Base-by-base conservation (phyloP, 2,329 filamentous ascomycete species). In the Dactylella cylindrospora region DNA sequence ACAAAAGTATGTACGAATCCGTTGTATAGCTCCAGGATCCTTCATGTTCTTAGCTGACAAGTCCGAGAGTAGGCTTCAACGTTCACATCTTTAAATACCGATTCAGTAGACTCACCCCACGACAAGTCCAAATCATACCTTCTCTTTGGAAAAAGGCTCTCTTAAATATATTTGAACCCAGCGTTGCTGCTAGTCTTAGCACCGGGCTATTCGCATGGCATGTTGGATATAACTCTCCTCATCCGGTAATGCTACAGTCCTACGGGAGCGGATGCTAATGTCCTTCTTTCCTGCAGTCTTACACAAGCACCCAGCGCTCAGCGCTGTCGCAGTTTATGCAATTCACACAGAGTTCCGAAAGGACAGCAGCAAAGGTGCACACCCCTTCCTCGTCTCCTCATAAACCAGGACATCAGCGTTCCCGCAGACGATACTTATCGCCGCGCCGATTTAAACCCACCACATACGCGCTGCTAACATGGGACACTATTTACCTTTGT, bases 301-400 rank as follows among this genome's bases (percentile, higher is more conserved):
- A 64, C 51, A 62, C 53, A 25, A 57, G 62, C 25, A 36, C 61
- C 35, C 66, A 70, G 64, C 64, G 64, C 38, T 45, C 64, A 65
- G 66, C 66, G 49, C 61, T 70, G 35, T 52, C 43, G 62, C 67
- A 68, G 66, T 67, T 69, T 52, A 67, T 66, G 41, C 55, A 65
- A n/a, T 67, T 68, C 52, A 68, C 67, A 33, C 49, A 66, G 64
- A 66, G 66, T 10, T 45, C 66, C 5, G 67, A 67, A 26, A 65
- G 65, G 13, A 65, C 53, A 47, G 68, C 68, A 31, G 64, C 52
- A 20, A 67, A 68, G 66, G 68, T 69, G 54, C 26, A 31, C 25
- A 23, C 15, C 43, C 19, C 8, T 13, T 12, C 17, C 23, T 31
- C 28, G 28, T n/a, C 28, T n/a, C n/a, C n/a, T 31, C 28, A 31